These are phyloP conservation scores for Kluyveromyces wickerhamii DNA, from an alignment of 805 yeast genomes.

Conservation along the genomic window DNA sequence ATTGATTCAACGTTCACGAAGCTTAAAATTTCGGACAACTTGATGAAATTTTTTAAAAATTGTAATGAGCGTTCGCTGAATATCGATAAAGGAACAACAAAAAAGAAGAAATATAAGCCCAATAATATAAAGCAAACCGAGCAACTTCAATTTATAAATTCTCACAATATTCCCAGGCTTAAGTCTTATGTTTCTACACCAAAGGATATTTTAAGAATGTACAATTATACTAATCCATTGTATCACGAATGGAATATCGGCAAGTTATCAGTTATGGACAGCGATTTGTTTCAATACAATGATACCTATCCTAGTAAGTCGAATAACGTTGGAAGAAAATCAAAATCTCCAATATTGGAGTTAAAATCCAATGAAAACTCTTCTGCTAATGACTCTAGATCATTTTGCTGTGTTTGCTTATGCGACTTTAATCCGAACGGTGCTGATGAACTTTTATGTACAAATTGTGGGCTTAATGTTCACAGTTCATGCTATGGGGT, in stretches of 20 bases:
- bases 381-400: too few relatives aligned
- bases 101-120: too few relatives aligned
- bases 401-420: slow-evolving; percentile 56
- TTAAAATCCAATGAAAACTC: too few relatives aligned
- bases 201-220: background rate
- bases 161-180: slow-evolving; percentile 2
- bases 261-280: too few relatives aligned
- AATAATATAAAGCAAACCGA: too few relatives aligned
- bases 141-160: too few relatives aligned
- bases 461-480: slow-evolving; percentile 58
- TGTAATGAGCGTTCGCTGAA: too few relatives aligned
- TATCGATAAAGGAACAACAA: too few relatives aligned
- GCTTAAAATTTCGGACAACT: background rate
- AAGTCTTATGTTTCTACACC: background rate
- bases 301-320: too few relatives aligned
- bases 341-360: slow-evolving; percentile 1
- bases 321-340: slow-evolving; percentile 6
- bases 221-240: background rate
- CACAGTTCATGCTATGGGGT: slow-evolving; percentile 69
- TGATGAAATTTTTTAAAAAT: too few relatives aligned
- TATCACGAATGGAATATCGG: too few relatives aligned
- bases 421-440: slow-evolving; percentile 16
- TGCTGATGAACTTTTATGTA: slow-evolving; percentile 39
- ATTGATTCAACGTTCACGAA: background rate
- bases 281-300: too few relatives aligned